phyloP scores from a whole-genome alignment of 768 basidiomycete species.

The Phylloporus sp. region DNA sequence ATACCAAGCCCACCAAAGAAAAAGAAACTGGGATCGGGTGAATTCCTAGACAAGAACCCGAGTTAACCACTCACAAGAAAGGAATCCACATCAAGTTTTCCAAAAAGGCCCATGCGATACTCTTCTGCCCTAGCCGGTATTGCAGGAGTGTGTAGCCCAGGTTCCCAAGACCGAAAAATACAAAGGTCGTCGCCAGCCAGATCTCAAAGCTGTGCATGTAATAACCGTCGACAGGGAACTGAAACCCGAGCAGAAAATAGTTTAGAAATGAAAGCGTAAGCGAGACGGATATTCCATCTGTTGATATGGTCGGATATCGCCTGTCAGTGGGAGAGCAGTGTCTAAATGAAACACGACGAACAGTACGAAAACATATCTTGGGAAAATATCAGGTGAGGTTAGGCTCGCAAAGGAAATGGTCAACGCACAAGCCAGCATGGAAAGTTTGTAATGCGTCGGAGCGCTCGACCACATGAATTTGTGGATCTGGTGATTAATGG shows the following conservation, averaged over 20 bases:
- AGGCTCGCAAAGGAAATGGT: neutral
- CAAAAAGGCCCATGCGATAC: constrained; percentile 19
- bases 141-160: constrained; percentile 69
- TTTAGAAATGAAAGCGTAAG: constrained; percentile 67
- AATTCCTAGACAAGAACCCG: constrained; percentile 1
- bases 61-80: constrained; percentile 34
- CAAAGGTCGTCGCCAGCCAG: constrained; percentile 72
- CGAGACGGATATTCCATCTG: constrained; percentile 58
- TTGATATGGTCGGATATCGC: neutral
- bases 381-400: constrained; percentile 1
- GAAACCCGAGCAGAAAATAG: constrained; percentile 71
- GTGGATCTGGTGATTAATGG: constrained; percentile 78
- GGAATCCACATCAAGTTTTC: constrained; percentile 30
- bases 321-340: neutral
- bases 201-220: constrained; percentile 81
- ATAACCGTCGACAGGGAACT: constrained; percentile 68
- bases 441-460: constrained; percentile 80
- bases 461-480: constrained; percentile 73
- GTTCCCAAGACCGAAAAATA: constrained; percentile 73
- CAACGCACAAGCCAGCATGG: constrained; percentile 49
- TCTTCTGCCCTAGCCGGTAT: constrained; percentile 57
- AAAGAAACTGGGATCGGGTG: constrained; percentile 34
- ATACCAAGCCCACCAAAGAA: constrained; percentile 57
- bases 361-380: constrained; percentile 52
- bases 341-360: constrained; percentile 23